Evolutionary conservation across 2,329 filamentous ascomycete species (phyloP).

Genomic region (Paecilomyces niveus): DNA sequence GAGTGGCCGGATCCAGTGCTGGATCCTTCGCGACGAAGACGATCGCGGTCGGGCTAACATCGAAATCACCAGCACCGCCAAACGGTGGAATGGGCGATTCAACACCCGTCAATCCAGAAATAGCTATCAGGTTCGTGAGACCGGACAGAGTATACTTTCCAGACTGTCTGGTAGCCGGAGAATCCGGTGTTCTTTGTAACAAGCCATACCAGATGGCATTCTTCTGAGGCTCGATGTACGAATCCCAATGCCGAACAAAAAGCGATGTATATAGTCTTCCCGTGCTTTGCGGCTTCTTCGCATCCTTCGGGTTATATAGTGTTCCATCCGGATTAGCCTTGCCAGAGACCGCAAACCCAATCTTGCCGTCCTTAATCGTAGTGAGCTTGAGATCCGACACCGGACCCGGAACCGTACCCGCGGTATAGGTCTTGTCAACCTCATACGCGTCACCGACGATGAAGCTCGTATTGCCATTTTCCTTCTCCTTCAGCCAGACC

Average conservation of each 20-base stretch:
- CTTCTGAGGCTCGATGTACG: slow-evolving; percentile 42
- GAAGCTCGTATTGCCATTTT: slow-evolving; percentile 41
- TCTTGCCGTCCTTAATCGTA: slow-evolving; percentile 32
- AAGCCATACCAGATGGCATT: slow-evolving; percentile 45
- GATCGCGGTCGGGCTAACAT: slow-evolving; percentile 38
- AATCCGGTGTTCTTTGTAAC: slow-evolving; percentile 33
- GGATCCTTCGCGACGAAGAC: slow-evolving; percentile 43
- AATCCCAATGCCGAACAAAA: slow-evolving; percentile 49
- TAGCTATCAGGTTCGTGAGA: slow-evolving; percentile 37
- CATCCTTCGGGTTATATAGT: slow-evolving; percentile 44
- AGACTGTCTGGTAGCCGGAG: slow-evolving; percentile 29
- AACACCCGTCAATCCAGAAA: slow-evolving; percentile 31
- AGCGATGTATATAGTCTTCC: slow-evolving; percentile 45
- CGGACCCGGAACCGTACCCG: slow-evolving; percentile 39
- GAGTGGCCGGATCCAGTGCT: slow-evolving; percentile 36
- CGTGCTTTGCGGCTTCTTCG: slow-evolving; percentile 38
- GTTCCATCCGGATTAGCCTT: slow-evolving; percentile 42
- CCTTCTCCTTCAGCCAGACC: slow-evolving; percentile 39
- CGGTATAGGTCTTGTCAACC: slow-evolving; percentile 35
- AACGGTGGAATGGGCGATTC: slow-evolving; percentile 44
- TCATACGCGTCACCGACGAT: slow-evolving; percentile 36
- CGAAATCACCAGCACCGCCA: slow-evolving; percentile 40
- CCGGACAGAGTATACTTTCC: slow-evolving; percentile 33
- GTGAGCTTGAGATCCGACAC: slow-evolving; percentile 41
- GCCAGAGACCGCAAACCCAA: slow-evolving; percentile 41